These are phyloP conservation scores for Agarophyton chilense DNA, from an alignment of 23 red algal species.

Conservation along the genomic window DNA sequence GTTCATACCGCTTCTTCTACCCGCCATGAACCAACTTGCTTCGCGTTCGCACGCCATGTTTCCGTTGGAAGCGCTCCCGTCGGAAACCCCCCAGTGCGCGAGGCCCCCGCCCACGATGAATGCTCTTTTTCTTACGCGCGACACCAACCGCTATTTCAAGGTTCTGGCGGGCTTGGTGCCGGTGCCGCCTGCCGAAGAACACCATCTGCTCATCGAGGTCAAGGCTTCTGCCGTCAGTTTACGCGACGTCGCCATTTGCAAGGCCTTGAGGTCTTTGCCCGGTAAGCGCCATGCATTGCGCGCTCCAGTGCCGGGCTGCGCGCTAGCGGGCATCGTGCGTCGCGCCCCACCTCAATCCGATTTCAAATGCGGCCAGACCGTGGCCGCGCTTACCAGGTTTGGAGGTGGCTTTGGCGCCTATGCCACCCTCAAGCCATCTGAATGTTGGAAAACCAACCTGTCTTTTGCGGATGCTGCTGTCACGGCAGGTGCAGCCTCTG, in stretches of 20 bases:
- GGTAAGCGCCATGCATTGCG: not conserved
- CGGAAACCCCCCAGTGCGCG: not conserved
- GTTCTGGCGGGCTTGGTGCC: not conserved
- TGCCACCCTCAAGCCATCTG: not conserved
- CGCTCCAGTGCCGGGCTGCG: conserved; percentile 5
- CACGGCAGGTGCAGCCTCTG: conserved; percentile 6
- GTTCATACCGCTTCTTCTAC: no score
- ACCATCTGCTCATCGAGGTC: not conserved
- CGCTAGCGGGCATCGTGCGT: not conserved
- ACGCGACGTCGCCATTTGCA: not conserved
- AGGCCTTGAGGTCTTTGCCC: not conserved
- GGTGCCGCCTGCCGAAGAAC: not conserved
- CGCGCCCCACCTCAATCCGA: not conserved
- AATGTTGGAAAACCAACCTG: not conserved
- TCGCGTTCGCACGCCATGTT: not conserved
- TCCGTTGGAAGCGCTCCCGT: not conserved
- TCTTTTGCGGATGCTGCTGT: conserved; percentile 1
- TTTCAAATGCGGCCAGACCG: not conserved
- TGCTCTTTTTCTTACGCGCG: not conserved
- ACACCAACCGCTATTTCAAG: not conserved
- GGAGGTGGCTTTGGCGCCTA: not conserved
- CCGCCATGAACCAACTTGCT: not conserved
- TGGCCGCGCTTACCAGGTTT: not conserved
- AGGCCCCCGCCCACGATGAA: not conserved
- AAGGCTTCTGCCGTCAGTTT: not conserved